A percentile compares a stretch with the other conserved stretches of the same genome.
Evolutionary conservation across 169 alveolate species (phyloP).

Genomic region (Eimeria falciformis): DNA sequence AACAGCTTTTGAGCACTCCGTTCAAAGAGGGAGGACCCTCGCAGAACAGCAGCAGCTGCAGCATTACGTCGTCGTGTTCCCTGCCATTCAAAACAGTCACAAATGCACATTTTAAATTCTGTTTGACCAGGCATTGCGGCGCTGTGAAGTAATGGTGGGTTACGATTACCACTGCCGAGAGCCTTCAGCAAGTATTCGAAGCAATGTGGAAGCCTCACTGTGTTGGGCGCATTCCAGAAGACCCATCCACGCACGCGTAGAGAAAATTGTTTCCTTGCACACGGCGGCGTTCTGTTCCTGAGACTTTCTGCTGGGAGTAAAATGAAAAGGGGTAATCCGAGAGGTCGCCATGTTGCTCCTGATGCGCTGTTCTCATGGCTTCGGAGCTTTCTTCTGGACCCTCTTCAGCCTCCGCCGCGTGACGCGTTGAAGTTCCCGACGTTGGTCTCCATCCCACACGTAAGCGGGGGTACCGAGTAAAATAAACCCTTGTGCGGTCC

Average conservation of each 20-base stretch:
- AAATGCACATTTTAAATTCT: neutral
- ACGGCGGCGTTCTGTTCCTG: constrained; percentile 68
- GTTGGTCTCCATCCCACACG: neutral
- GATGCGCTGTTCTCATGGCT: neutral
- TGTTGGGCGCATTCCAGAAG: constrained; percentile 60
- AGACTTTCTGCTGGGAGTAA: constrained; percentile 68
- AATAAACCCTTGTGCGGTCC: constrained; percentile 30
- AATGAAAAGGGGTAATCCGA: constrained; percentile 50
- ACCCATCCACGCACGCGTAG: constrained; percentile 65
- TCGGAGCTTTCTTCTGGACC: neutral
- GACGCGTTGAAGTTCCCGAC: neutral
- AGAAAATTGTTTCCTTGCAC: constrained; percentile 32
- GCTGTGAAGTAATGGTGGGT: too few relatives aligned
- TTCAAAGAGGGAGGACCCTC: constrained; percentile 59
- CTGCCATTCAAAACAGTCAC: constrained; percentile 4
- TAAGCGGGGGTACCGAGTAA: constrained; percentile 49
- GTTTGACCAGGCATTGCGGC: too few relatives aligned
- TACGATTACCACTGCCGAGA: too few relatives aligned
- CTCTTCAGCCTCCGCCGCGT: neutral
- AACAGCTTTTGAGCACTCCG: constrained; percentile 63
- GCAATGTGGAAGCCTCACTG: constrained; percentile 45
- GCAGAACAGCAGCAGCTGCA: constrained; percentile 63
- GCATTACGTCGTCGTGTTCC: constrained; percentile 69
- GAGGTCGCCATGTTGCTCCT: neutral
- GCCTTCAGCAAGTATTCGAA: too few relatives aligned